Percentiles rank a stretch among this genome's conserved stretches.
Conservation (phyloP, 2,329 filamentous ascomycete genomes). For the Reticulascus tulasneorum region DNA sequence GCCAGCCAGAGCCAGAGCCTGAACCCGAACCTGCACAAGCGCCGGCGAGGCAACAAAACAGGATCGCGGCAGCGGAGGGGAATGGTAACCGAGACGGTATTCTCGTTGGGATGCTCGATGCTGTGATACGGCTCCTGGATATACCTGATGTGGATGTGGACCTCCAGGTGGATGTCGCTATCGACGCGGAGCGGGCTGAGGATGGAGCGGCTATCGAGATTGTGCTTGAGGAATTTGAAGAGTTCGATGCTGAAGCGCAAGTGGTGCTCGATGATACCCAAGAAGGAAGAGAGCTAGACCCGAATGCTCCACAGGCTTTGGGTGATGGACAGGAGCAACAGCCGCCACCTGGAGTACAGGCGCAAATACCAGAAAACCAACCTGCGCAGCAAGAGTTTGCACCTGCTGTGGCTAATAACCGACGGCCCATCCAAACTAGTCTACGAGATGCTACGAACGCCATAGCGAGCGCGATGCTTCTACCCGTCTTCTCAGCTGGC, state of each 20-base stretch:
- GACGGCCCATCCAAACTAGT: constrained; percentile 27
- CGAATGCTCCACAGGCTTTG: constrained; percentile 20
- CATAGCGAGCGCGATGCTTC: constrained; percentile 59
- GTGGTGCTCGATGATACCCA: not conserved
- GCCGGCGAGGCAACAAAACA: constrained; percentile 1
- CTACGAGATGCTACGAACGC: constrained; percentile 43
- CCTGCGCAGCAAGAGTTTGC: constrained; percentile 10
- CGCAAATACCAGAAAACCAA: constrained; percentile 3
- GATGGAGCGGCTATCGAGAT: constrained; percentile 21
- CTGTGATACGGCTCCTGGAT: constrained; percentile 16
- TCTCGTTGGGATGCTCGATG: constrained; percentile 17
- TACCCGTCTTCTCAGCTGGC: constrained; percentile 75
- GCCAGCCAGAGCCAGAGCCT: constrained; percentile 22
- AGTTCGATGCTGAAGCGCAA: constrained; percentile 21
- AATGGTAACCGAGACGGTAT: constrained; percentile 17
- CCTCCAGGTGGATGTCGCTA: constrained; percentile 18
- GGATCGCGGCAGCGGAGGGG: constrained; percentile 3
- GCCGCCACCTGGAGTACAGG: not conserved
- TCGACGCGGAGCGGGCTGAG: constrained; percentile 27
- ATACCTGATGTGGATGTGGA: constrained; percentile 18
- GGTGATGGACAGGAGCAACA: constrained; percentile 27
- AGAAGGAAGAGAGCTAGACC: not conserved
- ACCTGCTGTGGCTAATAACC: constrained; percentile 15
- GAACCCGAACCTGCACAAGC: not conserved
- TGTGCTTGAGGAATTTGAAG: constrained; percentile 30